Base-by-base conservation (phyloP, 2,329 filamentous ascomycete genomes). In the Amphichorda felina region DNA sequence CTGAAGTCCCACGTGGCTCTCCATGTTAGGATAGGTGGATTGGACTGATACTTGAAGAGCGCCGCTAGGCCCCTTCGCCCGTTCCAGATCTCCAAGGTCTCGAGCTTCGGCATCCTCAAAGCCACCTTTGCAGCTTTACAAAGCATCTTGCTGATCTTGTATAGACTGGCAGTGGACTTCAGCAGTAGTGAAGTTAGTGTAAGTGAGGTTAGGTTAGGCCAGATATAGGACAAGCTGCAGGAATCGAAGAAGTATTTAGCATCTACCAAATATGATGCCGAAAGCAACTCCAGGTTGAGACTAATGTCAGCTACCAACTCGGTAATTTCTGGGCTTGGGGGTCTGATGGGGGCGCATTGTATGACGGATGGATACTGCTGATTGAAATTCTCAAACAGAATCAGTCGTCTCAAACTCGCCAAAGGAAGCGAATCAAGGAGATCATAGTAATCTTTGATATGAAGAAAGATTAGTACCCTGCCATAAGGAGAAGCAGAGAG, bases 71-170 rank as follows among this genome's bases (percentile, higher is more conserved):
- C 42, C 29, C 35, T 19, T 38, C 37, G 33, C 13, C 51, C 50
- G 37, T 55, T 55, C 53, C 50, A 57, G 28, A 56, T 45, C 32
- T 55, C 50, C 47, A 55, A 45, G 22, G 40, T 50, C 36, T 48
- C 22, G 19, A 53, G 45, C n/a, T 43, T 42, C 14, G 52, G 49
- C 52, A 56, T 57, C 28, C 41, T 46, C 8, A 29, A 31, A 8
- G 42, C 45, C 5, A 44, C 48, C n/a, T 33, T 40, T 10, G 48
- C 51, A 0, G 52, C 53, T 18, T 34, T 38, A 33, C 30, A 29
- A 28, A 53, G 44, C 44, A 56, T 44, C 14, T 42, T 22, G 35
- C 37, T 40, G 27, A 50, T 46, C 8, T 13, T 26, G 24, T 13
- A 8, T 26, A 8, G 24, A 13, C 8, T 26, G 13, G 8, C 13